Base-by-base conservation (phyloP, 257 asterid species). In the Prunella vulgaris region DNA sequence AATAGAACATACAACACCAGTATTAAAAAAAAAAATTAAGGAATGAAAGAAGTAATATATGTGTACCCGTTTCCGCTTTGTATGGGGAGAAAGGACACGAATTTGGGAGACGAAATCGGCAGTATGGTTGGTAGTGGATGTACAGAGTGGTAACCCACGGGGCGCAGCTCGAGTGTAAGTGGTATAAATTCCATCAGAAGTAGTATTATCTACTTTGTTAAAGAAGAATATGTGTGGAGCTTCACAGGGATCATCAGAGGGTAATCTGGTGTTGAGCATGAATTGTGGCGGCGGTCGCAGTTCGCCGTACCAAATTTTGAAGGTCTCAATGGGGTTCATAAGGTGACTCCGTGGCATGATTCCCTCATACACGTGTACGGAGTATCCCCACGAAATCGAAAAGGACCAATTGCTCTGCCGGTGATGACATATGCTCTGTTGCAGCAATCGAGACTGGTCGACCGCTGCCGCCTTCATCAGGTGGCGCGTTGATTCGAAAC, bases 341-440 rank as follows among this genome's bases (percentile, higher is more conserved):
- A 84, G 74, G 15, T 51, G 10, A 61, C 86, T 81, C 5, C 81
- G 76, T 8, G 54, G 72, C 10, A 78, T 7, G 6, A 76, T 40
- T 27, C 69, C 5, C 62, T 78, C 79, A 14, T 78, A 81, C 4
- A 81, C 1, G n/a, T 81, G 79, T 20, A 75, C 58, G 0, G 81
- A 52, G 30, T 81, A 81, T 32, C 83, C 85, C 78, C 82, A 81
- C 0, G 85, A 73, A 20, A 68, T 63, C 10, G 86, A 77, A 60
- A 78, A 60, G 1, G 86, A 72, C 88, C 86, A 81, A 42, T 71
- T 72, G 1, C 32, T 56, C 0, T 68, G 70, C 12, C 25, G 66
- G 75, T 70, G 38, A 62, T 81, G 69, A 77, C 85, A 78, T 8
- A 81, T 66, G 48, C 48, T 78, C 32, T 75, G 83, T 59, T 81